These are phyloP conservation scores for Chaetoceros muelleri DNA, from an alignment of 108 stramenopile species.

Conservation along the genomic window DNA sequence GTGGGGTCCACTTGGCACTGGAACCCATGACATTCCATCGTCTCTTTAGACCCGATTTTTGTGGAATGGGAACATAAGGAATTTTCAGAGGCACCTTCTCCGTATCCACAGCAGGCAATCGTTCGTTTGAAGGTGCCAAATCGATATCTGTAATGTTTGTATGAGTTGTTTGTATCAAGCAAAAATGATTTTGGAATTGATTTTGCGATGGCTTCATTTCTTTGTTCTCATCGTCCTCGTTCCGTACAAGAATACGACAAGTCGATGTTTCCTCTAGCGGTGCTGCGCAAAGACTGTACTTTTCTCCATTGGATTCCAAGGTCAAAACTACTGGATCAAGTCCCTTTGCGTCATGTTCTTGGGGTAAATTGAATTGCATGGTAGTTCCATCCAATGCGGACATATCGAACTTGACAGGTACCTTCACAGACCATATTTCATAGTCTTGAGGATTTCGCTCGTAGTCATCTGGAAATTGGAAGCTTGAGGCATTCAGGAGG, in stretches of 20 bases:
- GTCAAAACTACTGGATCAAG: neutral
- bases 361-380: slow-evolving; percentile 10
- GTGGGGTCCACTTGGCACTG: slow-evolving; percentile 1
- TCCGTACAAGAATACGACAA: slow-evolving; percentile 40
- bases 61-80: slow-evolving; percentile 47
- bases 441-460: slow-evolving; percentile 7
- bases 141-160: slow-evolving; percentile 17
- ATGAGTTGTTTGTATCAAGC: slow-evolving; percentile 16
- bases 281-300: slow-evolving; percentile 28
- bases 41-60: slow-evolving; percentile 62
- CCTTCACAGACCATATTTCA: slow-evolving; percentile 65
- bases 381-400: slow-evolving; percentile 28
- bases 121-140: slow-evolving; percentile 12
- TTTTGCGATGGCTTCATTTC: slow-evolving; percentile 15
- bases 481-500: slow-evolving; percentile 5
- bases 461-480: slow-evolving; percentile 2
- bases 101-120: slow-evolving; percentile 3
- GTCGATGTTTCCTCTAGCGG: slow-evolving; percentile 28
- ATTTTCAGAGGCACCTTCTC: slow-evolving; percentile 8
- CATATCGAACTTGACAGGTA: slow-evolving; percentile 42
- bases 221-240: slow-evolving; percentile 11
- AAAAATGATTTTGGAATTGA: slow-evolving; percentile 21
- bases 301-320: slow-evolving; percentile 16
- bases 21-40: slow-evolving; percentile 55
- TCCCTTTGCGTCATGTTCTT: neutral